These are phyloP conservation scores for Aspergillus floridensis DNA, from an alignment of 2,329 filamentous ascomycete species.

Conservation along the genomic window DNA sequence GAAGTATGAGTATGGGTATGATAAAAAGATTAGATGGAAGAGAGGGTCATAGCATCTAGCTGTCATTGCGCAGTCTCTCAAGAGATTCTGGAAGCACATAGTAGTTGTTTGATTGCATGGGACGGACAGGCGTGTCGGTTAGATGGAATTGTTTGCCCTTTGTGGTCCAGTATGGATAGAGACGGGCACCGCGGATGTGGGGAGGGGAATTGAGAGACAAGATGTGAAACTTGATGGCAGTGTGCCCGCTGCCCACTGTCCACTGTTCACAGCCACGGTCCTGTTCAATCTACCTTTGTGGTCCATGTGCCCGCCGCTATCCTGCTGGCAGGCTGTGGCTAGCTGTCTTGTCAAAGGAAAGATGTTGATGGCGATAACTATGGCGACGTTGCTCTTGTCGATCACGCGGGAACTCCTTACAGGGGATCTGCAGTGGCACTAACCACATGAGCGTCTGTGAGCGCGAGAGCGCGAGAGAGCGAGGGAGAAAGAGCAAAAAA, in stretches of 20 bases:
- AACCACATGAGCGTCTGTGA: conserved; percentile 1
- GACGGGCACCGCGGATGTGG: not conserved
- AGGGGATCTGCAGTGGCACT: conserved; percentile 19
- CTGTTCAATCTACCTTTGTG: not conserved
- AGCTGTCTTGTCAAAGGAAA: conserved; percentile 2
- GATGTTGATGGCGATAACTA: conserved; percentile 6
- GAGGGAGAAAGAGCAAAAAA: not conserved
- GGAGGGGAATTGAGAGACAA: not conserved
- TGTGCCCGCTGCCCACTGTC: not conserved
- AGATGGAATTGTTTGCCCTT: not conserved
- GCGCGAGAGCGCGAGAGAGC: not conserved
- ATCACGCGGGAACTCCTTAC: conserved; percentile 28
- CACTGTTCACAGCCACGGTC: not conserved
- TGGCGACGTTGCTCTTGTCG: conserved; percentile 19
- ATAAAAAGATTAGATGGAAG: too few relatives aligned
- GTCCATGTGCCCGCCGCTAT: conserved; percentile 10
- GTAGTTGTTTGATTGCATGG: not conserved
- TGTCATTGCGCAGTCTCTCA: too few relatives aligned
- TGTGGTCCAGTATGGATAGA: not conserved
- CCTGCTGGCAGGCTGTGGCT: not conserved
- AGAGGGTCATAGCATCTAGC: too few relatives aligned
- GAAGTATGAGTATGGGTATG: too few relatives aligned
- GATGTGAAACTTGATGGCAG: not conserved
- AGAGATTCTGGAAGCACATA: not conserved
- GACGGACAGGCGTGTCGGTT: too few relatives aligned